A percentile compares a stretch with the other conserved stretches of the same genome.
Conservation (phyloP, 768 basidiomycete genomes). For the Lactifluus pinguis region DNA sequence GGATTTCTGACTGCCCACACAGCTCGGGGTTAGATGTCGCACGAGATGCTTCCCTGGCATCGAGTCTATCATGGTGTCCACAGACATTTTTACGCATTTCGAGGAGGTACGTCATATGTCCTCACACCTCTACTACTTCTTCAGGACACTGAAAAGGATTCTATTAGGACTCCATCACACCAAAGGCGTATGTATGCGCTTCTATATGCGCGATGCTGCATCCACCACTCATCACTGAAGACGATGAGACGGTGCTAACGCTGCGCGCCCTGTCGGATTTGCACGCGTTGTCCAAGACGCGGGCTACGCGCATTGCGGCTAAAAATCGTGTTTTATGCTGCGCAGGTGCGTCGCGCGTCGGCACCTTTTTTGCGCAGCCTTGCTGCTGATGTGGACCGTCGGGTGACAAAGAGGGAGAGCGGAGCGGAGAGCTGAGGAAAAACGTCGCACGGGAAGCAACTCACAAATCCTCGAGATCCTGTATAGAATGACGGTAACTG, state of each 20-base stretch:
- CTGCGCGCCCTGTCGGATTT: constrained; percentile 52
- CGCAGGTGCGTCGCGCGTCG: constrained; percentile 31
- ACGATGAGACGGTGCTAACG: constrained; percentile 28
- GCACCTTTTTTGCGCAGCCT: background rate
- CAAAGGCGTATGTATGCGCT: constrained; percentile 41
- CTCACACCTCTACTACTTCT: background rate
- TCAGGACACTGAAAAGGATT: too few relatives aligned
- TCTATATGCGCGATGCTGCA: constrained; percentile 55
- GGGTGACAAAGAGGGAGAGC: constrained; percentile 1
- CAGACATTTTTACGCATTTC: constrained; percentile 59
- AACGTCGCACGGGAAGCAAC: background rate
- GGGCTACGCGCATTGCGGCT: constrained; percentile 34
- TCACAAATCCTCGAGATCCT: background rate
- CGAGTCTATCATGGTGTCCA: constrained; percentile 42
- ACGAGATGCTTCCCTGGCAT: constrained; percentile 43
- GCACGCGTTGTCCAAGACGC: constrained; percentile 30
- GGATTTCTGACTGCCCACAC: background rate
- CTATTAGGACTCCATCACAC: constrained; percentile 24
- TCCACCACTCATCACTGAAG: constrained; percentile 31
- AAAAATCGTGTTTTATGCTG: constrained; percentile 68
- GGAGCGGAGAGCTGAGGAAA: background rate
- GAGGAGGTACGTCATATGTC: constrained; percentile 33
- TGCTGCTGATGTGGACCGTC: constrained; percentile 2
- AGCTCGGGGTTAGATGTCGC: constrained; percentile 48
- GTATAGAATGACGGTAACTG: background rate